A percentile compares a stretch with the other conserved stretches of the same genome.
Conservation (phyloP, 129 eudicot species). For the Deinandra increscens region DNA sequence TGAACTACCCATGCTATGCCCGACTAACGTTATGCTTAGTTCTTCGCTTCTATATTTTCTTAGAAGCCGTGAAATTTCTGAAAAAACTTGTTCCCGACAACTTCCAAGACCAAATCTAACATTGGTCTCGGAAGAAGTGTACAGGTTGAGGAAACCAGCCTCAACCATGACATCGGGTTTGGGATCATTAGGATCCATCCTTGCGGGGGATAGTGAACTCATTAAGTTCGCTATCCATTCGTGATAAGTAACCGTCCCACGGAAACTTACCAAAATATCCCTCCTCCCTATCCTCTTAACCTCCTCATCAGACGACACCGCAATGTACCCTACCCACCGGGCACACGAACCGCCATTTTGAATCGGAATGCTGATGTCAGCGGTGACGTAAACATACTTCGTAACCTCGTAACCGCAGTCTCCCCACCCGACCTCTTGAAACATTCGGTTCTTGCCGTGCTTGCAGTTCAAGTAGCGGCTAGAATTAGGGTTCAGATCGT, state of each 20-base stretch:
- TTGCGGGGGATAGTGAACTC: conserved; percentile 61
- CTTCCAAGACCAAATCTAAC: conserved; percentile 50
- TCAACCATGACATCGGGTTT: conserved; percentile 56
- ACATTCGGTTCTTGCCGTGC: conserved; percentile 46
- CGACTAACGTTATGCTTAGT: conserved; percentile 48
- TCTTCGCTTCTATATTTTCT: conserved; percentile 44
- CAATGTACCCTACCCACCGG: conserved; percentile 66
- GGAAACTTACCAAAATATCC: conserved; percentile 53
- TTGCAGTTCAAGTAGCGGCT: conserved; percentile 57
- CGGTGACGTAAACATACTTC: conserved; percentile 60
- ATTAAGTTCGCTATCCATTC: conserved; percentile 69
- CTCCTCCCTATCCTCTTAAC: conserved; percentile 52
- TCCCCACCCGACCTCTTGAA: conserved; percentile 46
- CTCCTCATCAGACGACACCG: conserved; percentile 44
- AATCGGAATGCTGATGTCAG: conserved; percentile 42
- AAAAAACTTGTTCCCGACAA: conserved; percentile 62
- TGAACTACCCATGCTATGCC: conserved; percentile 76
- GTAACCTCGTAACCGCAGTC: conserved; percentile 62
- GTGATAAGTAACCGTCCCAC: conserved; percentile 56
- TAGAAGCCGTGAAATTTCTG: conserved; percentile 47
- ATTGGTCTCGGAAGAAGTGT: conserved; percentile 49
- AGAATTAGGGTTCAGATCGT: conserved; percentile 53
- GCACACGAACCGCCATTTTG: conserved; percentile 35
- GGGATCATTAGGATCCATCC: conserved; percentile 54
- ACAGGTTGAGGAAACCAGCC: conserved; percentile 55